Base-by-base conservation (phyloP, 805 yeast species). In the Lachancea kluyveri region DNA sequence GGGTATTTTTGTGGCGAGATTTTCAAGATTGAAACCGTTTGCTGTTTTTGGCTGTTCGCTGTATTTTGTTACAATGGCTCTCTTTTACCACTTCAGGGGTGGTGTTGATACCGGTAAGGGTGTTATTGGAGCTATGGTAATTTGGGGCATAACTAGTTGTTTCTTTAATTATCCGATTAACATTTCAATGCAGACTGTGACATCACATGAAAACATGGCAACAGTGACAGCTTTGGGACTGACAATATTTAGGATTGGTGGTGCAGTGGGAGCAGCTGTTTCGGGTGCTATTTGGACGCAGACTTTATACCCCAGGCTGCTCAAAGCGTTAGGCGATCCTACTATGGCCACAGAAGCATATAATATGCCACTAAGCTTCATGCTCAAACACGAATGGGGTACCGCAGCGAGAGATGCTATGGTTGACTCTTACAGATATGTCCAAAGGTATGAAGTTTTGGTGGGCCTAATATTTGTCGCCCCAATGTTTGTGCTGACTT, bases 261-360 rank as follows among this genome's bases (percentile, higher is more conserved):
- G 72, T 9, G 81, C 84, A 4, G 50, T 78, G 29, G 87, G 87
- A 13, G 57, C 69, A 20, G 58, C 79, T 16, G 70, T 80, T n/a
- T 68, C 82, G 9, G 87, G 86, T 44, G 84, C 86, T 18, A 65
- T 80, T 25, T 80, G 86, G 86, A 72, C 84, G 9, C 77, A 77
- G 42, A 34, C 68, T 6, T 18, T 80, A 46, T 79, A 72, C 48
- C 46, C 50, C 11, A 48, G 65, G 44, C 53, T 75, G 31, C 35
- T 46, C 19, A 52, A 61, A 30, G 42, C 57, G 35, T 37, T 62
- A 41, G 48, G 52, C 6, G 62, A 68, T 35, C 41, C 56, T 2
- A 51, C 65, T 0, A 38, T 68, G 17, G 74, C 74, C 4, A 42
- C 56, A 0, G 39, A 34, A 2, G 78, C 75, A 8, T 77, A 76